Percentiles rank a stretch among this genome's conserved stretches.
Evolutionary conservation across 2,329 filamentous ascomycete genomes (phyloP).

Genomic region (Arthrobotrys megalospora): DNA sequence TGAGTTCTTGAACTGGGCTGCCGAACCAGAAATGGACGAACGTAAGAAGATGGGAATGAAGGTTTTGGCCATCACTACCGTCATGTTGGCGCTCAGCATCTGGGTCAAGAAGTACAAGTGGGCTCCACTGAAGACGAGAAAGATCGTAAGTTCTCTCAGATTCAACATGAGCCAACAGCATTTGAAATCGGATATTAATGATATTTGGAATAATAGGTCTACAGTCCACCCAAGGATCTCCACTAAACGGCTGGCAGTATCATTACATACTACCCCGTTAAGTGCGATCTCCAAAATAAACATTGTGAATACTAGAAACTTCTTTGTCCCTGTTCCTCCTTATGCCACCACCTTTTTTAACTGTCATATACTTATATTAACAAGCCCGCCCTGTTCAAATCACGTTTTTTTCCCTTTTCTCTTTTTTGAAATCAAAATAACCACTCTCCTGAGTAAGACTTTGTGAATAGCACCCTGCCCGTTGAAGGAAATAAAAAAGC

Average conservation of each 20-base stretch:
- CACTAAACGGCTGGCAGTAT: slow-evolving; percentile 10
- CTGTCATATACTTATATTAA: slow-evolving; percentile 61
- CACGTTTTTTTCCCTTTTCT: slow-evolving; percentile 3
- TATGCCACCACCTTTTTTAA: slow-evolving; percentile 43
- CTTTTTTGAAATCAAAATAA: slow-evolving; percentile 31
- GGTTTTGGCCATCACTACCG: slow-evolving; percentile 84
- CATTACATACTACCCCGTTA: neutral
- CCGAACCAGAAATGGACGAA: slow-evolving; percentile 99
- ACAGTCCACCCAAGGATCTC: slow-evolving; percentile 63
- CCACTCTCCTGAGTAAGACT: slow-evolving; percentile 42
- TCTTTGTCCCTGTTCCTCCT: slow-evolving; percentile 29
- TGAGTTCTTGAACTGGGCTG: slow-evolving; percentile 99
- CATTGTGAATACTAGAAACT: slow-evolving; percentile 56
- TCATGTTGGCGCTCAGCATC: slow-evolving; percentile 87
- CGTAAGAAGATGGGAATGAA: slow-evolving; percentile 99
- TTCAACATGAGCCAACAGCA: slow-evolving; percentile 11
- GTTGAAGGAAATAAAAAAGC: slow-evolving; percentile 34
- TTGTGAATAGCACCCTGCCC: slow-evolving; percentile 40
- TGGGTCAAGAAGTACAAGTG: slow-evolving; percentile 99
- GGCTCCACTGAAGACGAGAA: slow-evolving; percentile 94
- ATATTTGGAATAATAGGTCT: slow-evolving; percentile 60
- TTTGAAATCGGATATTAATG: slow-evolving; percentile 19
- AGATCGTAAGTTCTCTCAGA: slow-evolving; percentile 73
- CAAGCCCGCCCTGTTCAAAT: slow-evolving; percentile 40
- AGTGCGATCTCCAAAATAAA: slow-evolving; percentile 25